Evolutionary conservation across 352 stramenopile genomes (phyloP).

Genomic region (Thraustochytrium sp.): DNA sequence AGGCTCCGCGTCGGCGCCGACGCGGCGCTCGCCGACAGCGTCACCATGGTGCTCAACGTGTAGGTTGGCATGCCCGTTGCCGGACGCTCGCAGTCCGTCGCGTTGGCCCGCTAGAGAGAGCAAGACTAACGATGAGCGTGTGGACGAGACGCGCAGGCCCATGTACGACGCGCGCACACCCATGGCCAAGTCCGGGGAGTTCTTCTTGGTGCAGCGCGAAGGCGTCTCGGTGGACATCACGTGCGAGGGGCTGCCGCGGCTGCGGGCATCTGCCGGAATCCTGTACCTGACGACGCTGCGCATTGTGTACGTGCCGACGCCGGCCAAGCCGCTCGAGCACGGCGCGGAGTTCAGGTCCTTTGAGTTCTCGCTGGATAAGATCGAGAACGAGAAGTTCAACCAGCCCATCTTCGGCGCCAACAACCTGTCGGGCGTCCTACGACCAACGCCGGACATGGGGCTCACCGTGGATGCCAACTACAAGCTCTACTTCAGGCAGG

Average conservation of each 20-base stretch:
- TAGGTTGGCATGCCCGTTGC: no score
- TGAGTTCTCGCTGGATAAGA: slow-evolving; percentile 66
- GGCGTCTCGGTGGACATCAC: background rate
- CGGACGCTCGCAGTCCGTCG: no score
- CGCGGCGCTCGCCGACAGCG: no score
- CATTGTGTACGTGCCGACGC: slow-evolving; percentile 74
- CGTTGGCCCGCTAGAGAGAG: no score
- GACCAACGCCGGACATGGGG: slow-evolving; percentile 51
- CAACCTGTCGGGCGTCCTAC: slow-evolving; percentile 69
- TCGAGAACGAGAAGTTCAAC: slow-evolving; percentile 78
- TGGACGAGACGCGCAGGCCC: no score
- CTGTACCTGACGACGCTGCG: slow-evolving; percentile 75
- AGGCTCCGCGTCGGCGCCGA: no score
- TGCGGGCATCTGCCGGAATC: slow-evolving; percentile 63
- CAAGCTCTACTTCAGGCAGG: slow-evolving; percentile 75
- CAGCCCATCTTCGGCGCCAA: slow-evolving; percentile 78
- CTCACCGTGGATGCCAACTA: slow-evolving; percentile 55
- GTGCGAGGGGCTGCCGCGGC: slow-evolving; percentile 48
- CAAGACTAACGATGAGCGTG: no score
- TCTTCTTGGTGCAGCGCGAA: slow-evolving; percentile 15
- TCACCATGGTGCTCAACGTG: no score
- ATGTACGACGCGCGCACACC: slow-evolving; percentile 19
- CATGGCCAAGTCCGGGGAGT: slow-evolving; percentile 26
- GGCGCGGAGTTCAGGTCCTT: slow-evolving; percentile 22
- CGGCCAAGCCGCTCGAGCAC: slow-evolving; percentile 46